Conservation (phyloP, 78 protist genomes). For the Dictyostelium citrinum region DNA sequence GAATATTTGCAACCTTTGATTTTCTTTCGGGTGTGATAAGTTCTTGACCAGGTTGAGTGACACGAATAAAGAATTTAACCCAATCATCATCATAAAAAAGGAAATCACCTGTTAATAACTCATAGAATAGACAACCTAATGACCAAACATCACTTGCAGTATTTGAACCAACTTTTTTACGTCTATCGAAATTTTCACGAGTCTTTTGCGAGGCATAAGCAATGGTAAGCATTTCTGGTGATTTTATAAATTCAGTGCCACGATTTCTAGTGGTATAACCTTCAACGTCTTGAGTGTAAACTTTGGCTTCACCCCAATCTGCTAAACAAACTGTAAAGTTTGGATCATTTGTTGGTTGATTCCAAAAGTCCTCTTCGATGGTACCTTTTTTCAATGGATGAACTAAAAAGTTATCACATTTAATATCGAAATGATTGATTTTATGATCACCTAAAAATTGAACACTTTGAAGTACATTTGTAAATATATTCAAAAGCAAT, state of each 20-base stretch:
- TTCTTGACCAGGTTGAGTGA: constrained; percentile 79
- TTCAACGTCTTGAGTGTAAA: constrained; percentile 82
- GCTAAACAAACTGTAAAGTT: constrained; percentile 79
- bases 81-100: constrained; percentile 92
- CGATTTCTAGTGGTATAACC: constrained; percentile 86
- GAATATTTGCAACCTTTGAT: constrained; percentile 37
- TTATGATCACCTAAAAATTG: constrained; percentile 56
- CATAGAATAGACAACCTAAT: constrained; percentile 92
- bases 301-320: constrained; percentile 93
- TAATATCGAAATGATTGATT: constrained; percentile 93
- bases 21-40: constrained; percentile 60
- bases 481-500: constrained; percentile 69
- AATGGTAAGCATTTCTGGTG: constrained; percentile 94
- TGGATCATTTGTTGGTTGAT: constrained; percentile 59
- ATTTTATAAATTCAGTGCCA: constrained; percentile 95
- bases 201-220: constrained; percentile 76
- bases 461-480: constrained; percentile 40
- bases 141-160: constrained; percentile 93
- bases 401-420: constrained; percentile 90
- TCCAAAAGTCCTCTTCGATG: constrained; percentile 72
- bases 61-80: constrained; percentile 89
- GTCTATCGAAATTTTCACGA: constrained; percentile 81
- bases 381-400: constrained; percentile 67
- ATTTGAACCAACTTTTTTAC: constrained; percentile 85
- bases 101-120: constrained; percentile 92